These are phyloP conservation scores for Phytophthora palmivora DNA, from an alignment of 352 stramenopile species.

Conservation along the genomic window DNA sequence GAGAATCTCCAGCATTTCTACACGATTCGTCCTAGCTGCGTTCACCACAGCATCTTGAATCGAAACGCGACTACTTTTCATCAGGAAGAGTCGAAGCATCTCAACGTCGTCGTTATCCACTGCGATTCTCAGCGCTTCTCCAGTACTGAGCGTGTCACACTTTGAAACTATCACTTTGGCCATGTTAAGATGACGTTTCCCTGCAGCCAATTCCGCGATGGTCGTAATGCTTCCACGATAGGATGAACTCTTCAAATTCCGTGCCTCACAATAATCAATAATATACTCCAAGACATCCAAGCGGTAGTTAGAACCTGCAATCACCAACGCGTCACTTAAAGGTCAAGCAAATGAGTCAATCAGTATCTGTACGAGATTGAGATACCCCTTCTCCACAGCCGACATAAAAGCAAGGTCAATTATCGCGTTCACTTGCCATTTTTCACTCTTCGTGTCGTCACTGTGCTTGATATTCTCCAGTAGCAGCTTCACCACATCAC, in stretches of 20 bases:
- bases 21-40: slow-evolving; percentile 8
- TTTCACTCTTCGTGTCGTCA: not conserved
- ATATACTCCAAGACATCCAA: slow-evolving; percentile 16
- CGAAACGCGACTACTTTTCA: slow-evolving; percentile 3
- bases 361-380: slow-evolving; percentile 5
- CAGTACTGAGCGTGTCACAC: slow-evolving; percentile 11
- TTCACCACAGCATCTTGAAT: slow-evolving; percentile 16
- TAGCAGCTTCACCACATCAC: slow-evolving; percentile 8
- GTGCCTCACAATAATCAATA: slow-evolving; percentile 7
- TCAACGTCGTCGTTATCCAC: slow-evolving; percentile 10
- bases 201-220: slow-evolving; percentile 7
- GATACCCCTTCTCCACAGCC: slow-evolving; percentile 2
- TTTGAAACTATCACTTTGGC: slow-evolving; percentile 10
- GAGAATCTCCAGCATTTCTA: slow-evolving; percentile 12
- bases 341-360: not conserved
- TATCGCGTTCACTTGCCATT: not conserved
- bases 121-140: not conserved
- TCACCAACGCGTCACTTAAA: slow-evolving; percentile 4
- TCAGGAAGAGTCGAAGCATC: slow-evolving; percentile 12
- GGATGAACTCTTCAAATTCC: not conserved
- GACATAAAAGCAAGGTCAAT: slow-evolving; percentile 1
- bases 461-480: not conserved
- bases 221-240: slow-evolving; percentile 6
- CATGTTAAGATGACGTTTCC: not conserved
- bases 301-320: not conserved